Evolutionary conservation across 2,329 filamentous ascomycete species (phyloP), one percentile per base, ranked within the genome.

Genomic region (Ophiostoma ips): DNA sequence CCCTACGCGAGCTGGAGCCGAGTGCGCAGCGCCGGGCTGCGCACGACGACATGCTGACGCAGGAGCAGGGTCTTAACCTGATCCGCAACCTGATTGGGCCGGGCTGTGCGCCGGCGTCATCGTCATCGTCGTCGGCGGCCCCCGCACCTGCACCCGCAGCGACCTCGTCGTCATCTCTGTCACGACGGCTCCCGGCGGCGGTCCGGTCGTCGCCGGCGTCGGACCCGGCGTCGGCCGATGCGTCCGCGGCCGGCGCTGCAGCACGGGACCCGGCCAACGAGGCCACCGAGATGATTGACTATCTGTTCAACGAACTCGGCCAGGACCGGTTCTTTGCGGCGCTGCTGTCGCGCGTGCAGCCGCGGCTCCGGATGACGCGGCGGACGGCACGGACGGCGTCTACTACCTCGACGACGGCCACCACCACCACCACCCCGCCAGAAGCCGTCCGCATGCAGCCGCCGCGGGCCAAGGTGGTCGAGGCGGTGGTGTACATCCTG

Each of bases 11-110:
- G 48, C 71, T 75, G 13, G 86, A 92, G 60, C 68, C 81, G 43
- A 83, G 84, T 54, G 76, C 81, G 19, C 71, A 73, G 21, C 74
- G 80, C 30, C 81, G 81, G 60, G 79, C 82, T 16, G 77, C 83
- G 48, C 81, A 81, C 56, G 84, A 95, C 56, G 86, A 94, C 56
- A 72, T 89, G 35, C 81, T 82, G 2, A 84, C 95, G 28, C 90
- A 96, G 65, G 87, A 95, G 62, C 89, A 96, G 65, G 86, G 83
- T 0, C 76, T 96, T 16, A 84, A 94, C 58, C 83, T 96, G 58
- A 79, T 98, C 55, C 78, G 90, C 50, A 98, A 98, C 64, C 71
- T 96, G 31, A 85, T 95, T 56, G 84, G 52, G 5, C 55, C 55
- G 5, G 48, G 38, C 19, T 41, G n/a, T n/a, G n/a, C n/a, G n/a